Base-by-base conservation (phyloP, 495 filamentous ascomycete genomes). In the Saxophila tyrrhenica region DNA sequence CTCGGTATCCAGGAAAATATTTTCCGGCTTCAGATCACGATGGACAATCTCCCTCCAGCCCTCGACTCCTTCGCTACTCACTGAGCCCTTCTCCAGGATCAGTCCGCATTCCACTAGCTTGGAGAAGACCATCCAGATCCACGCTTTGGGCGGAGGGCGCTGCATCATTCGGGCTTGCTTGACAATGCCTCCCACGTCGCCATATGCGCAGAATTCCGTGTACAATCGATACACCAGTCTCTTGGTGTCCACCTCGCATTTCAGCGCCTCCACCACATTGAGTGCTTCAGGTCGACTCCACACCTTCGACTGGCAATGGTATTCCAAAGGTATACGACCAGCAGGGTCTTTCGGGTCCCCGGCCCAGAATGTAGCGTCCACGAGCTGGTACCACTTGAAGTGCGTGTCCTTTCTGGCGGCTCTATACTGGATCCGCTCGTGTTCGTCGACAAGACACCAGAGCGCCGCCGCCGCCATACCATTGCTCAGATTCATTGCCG, bases 21-120 rank as follows among this genome's bases (percentile, higher is more conserved):
- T 57, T 3, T 15, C 16, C 5, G 48, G 48, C 25, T 57, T 51
- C 23, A 57, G 25, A 24, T 57, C 54, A 2, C 48, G 22, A 29
- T 57, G 54, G 3, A 57, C 39, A 3, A 52, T 43, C 23, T 52
- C 13, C 32, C 3, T 19, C 50, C 50, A 41, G 22, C 17, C 39
- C 24, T 23, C 48, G 9, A 16, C 3, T n/a, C 17, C 39, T 16
- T 20, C 17, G 5, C 46, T 13, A 10, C n/a, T 21, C 15, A 38
- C 2, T 2, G n/a, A 13, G 50, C 50, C 50, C 2, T 23, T 7
- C 25, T 57, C 22, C 54, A 57, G 32, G 9, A 35, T 22, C 3
- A 46, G 5, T 13, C 48, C 48, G 8, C 29, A 25, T 10, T 57
- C 22, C 9, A 35, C 43, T 7, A 57, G 25, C 16, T 9, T 25